Percentiles rank a stretch among this genome's conserved stretches.
Conservation (phyloP, 2,329 filamentous ascomycete species). For the Macrophomina phaseolina region DNA sequence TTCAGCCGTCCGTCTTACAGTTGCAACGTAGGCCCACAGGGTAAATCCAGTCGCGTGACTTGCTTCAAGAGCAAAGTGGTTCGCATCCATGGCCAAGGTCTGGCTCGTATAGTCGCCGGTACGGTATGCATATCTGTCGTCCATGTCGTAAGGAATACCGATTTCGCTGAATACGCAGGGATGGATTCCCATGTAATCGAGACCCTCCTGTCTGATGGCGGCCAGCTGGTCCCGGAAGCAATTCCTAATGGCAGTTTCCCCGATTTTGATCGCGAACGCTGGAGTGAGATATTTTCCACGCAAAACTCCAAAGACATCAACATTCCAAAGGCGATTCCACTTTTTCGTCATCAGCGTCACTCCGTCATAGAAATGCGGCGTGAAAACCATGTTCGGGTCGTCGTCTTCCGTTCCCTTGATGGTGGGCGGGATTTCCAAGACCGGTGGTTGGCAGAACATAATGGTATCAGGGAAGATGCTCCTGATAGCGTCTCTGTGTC, state of each 20-base stretch:
- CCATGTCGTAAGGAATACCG: slow-evolving; percentile 98
- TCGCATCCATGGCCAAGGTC: slow-evolving; percentile 90
- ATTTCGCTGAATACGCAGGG: slow-evolving; percentile 94
- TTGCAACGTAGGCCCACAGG: slow-evolving; percentile 83
- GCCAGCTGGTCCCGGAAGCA: slow-evolving; percentile 88
- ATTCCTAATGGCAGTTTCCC: slow-evolving; percentile 92
- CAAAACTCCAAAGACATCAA: slow-evolving; percentile 91
- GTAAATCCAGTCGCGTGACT: slow-evolving; percentile 84
- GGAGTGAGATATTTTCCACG: slow-evolving; percentile 87
- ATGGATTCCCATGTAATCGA: slow-evolving; percentile 86
- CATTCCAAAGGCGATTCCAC: slow-evolving; percentile 97
- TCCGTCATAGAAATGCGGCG: slow-evolving; percentile 95
- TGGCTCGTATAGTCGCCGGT: slow-evolving; percentile 95
- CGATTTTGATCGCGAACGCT: slow-evolving; percentile 89
- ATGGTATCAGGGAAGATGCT: slow-evolving; percentile 79
- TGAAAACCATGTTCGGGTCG: slow-evolving; percentile 87
- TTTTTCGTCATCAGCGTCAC: slow-evolving; percentile 97
- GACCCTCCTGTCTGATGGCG: slow-evolving; percentile 81
- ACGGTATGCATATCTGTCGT: slow-evolving; percentile 92
- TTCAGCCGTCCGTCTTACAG: slow-evolving; percentile 55
- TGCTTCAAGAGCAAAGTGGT: slow-evolving; percentile 90
- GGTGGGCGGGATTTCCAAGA: slow-evolving; percentile 85
- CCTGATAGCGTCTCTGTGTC: slow-evolving; percentile 76
- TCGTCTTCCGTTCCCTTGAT: slow-evolving; percentile 90
- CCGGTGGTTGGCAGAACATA: slow-evolving; percentile 88